Evolutionary conservation across 148 eudicot species (phyloP).

Genomic region (Persicaria maculosa): DNA sequence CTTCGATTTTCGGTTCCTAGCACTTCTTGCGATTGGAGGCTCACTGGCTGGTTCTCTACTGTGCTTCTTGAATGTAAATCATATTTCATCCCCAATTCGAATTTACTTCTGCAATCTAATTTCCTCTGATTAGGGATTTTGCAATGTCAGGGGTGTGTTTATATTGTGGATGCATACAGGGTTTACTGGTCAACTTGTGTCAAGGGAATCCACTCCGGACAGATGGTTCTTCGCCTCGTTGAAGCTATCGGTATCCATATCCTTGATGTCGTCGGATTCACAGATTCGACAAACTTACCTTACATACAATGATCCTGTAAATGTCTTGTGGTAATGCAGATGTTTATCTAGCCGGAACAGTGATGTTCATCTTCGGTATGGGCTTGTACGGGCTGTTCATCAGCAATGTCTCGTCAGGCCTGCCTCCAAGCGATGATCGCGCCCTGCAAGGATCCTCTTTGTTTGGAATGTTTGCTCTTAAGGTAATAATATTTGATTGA

Average conservation of each 20-base stretch:
- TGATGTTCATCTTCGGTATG: conserved; percentile 94
- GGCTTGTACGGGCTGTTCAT: conserved; percentile 91
- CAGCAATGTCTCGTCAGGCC: conserved; percentile 47
- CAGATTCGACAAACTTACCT: not conserved
- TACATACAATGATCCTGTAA: not conserved
- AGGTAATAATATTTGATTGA: conserved; percentile 32
- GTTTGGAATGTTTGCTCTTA: conserved; percentile 95
- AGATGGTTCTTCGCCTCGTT: conserved; percentile 82
- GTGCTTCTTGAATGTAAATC: conserved; percentile 81
- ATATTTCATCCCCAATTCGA: not conserved
- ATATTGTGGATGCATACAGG: conserved; percentile 72
- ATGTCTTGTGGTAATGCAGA: conserved; percentile 36
- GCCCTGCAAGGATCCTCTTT: conserved; percentile 83
- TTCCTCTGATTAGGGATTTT: conserved; percentile 6
- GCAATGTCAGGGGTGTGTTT: conserved; percentile 65
- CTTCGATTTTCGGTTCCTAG: conserved; percentile 89
- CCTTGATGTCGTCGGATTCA: not conserved
- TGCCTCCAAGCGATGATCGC: conserved; percentile 51
- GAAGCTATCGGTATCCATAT: conserved; percentile 74
- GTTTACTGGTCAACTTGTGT: conserved; percentile 76
- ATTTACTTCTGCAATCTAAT: not conserved
- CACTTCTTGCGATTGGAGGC: conserved; percentile 80
- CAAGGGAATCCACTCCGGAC: conserved; percentile 78
- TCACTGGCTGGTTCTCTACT: conserved; percentile 84
- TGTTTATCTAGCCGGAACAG: conserved; percentile 96